Conservation (phyloP, 148 eudicot species). For the Rhododendron ferrugineum region DNA sequence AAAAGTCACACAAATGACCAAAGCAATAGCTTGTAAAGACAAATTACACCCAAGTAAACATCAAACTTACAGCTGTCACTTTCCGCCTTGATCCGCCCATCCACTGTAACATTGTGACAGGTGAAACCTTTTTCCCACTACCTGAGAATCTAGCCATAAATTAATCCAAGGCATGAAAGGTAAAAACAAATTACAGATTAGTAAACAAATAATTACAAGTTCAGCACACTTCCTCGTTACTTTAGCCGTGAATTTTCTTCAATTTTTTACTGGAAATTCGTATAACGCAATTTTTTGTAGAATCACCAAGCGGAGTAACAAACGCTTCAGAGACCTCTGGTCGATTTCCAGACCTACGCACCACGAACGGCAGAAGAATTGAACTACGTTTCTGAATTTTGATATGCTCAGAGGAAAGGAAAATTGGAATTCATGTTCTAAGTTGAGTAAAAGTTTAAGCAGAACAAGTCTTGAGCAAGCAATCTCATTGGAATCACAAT, state of each 20-base stretch:
- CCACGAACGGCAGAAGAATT: not conserved
- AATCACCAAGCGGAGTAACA: not conserved
- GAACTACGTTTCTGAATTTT: not conserved
- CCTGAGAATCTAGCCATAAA: not conserved
- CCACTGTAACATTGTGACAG: constrained; percentile 71
- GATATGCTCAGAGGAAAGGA: not conserved
- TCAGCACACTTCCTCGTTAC: not conserved
- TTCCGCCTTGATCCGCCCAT: constrained; percentile 96
- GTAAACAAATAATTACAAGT: not conserved
- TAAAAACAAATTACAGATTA: not conserved
- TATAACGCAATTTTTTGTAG: not conserved
- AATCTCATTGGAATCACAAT: not conserved
- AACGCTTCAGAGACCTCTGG: not conserved
- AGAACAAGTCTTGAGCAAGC: not conserved
- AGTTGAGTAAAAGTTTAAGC: not conserved
- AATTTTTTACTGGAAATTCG: not conserved
- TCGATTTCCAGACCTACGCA: not conserved
- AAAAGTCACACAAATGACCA: not conserved
- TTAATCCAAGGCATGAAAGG: not conserved
- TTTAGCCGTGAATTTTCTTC: not conserved
- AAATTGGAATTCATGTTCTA: not conserved
- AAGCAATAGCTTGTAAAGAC: not conserved
- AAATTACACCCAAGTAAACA: not conserved
- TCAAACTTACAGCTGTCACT: constrained; percentile 60
- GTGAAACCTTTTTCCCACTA: not conserved